Evolutionary conservation across 2,329 filamentous ascomycete species (phyloP).

Genomic region (Ceratocystis papillata): DNA sequence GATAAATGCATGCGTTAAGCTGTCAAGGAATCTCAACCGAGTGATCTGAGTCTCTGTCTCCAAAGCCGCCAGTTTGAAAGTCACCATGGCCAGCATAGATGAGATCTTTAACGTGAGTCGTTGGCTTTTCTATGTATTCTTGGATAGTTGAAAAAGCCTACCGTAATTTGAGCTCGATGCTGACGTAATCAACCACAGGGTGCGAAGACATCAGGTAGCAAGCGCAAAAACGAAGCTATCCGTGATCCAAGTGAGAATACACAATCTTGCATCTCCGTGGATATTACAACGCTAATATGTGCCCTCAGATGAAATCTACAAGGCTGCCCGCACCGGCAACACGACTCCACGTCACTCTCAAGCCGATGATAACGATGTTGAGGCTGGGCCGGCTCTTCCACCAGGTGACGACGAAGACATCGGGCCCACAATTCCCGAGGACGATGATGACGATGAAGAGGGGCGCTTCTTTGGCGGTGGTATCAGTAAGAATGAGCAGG

Average conservation of each 20-base stretch:
- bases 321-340: constrained; percentile 44
- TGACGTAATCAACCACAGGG: constrained; percentile 15
- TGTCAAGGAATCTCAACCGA: no score
- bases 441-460: constrained; percentile 48
- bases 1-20: no score
- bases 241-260: constrained; percentile 46
- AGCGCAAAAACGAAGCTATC: constrained; percentile 53
- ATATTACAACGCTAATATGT: background rate
- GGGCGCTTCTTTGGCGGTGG: constrained; percentile 93
- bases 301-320: constrained; percentile 49
- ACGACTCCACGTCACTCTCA: constrained; percentile 37
- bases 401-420: constrained; percentile 42
- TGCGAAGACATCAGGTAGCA: constrained; percentile 34
- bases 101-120: constrained; percentile 45
- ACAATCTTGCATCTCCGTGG: no score
- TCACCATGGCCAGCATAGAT: constrained; percentile 45
- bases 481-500: constrained; percentile 66
- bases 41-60: background rate
- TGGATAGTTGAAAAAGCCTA: background rate
- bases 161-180: background rate
- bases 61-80: background rate
- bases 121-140: background rate
- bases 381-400: constrained; percentile 40
- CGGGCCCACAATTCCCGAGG: constrained; percentile 39
- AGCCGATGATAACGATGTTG: constrained; percentile 36